Conservation (phyloP, 768 basidiomycete genomes). For the Austroboletus festivus region DNA sequence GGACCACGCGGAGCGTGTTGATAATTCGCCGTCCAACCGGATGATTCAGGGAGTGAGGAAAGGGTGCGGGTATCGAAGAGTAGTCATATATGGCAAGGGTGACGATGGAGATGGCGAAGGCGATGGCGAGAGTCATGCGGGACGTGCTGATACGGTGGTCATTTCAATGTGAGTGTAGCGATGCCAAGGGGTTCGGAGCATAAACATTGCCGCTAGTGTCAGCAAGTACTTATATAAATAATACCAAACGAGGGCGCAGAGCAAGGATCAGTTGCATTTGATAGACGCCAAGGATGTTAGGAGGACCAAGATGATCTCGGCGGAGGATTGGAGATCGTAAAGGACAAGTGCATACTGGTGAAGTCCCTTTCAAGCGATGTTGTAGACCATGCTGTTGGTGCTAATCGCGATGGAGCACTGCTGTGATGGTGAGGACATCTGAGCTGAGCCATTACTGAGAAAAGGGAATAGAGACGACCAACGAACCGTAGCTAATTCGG, state of each 20-base stretch:
- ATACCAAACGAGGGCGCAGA: conserved; percentile 14
- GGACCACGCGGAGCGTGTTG: conserved; percentile 41
- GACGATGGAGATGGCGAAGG: conserved; percentile 38
- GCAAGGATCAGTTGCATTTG: conserved; percentile 2
- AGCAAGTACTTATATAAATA: background rate
- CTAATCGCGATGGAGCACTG: conserved; percentile 43
- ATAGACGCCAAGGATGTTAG: conserved; percentile 49
- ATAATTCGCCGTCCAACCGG: conserved; percentile 37
- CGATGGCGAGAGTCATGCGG: conserved; percentile 36
- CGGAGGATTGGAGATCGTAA: conserved; percentile 47
- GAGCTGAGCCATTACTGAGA: no score
- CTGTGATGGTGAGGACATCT: no score
- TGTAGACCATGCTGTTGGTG: conserved; percentile 39
- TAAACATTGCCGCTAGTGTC: no score
- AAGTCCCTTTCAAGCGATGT: conserved; percentile 40
- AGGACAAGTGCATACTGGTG: conserved; percentile 43
- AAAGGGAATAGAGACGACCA: no score
- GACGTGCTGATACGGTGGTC: conserved; percentile 34
- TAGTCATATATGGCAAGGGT: conserved; percentile 35
- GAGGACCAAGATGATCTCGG: conserved; percentile 43
- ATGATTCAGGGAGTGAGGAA: conserved; percentile 43
- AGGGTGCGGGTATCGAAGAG: conserved; percentile 39
- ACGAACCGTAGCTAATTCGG: no score
- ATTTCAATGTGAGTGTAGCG: conserved; percentile 25
- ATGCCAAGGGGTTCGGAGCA: background rate